These are phyloP conservation scores for Hypoxylon sp. DNA, from an alignment of 2,329 filamentous ascomycete genomes.

Conservation along the genomic window DNA sequence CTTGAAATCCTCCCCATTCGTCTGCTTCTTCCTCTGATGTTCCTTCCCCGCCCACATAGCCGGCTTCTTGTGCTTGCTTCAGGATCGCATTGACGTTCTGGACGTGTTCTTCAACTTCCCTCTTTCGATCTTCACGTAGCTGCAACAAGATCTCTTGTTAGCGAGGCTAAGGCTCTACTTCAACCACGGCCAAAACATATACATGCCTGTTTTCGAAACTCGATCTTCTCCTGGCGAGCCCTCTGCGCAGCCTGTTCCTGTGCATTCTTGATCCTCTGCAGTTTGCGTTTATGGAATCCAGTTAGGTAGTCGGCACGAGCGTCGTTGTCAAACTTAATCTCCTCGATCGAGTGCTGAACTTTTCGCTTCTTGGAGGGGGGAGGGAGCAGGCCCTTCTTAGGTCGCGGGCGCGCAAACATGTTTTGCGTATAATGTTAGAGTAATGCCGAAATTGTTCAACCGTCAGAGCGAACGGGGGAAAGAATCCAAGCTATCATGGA, in stretches of 20 bases:
- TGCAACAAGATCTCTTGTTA: slow-evolving; percentile 54
- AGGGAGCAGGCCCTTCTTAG: slow-evolving; percentile 68
- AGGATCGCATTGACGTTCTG: slow-evolving; percentile 79
- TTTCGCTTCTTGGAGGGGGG: slow-evolving; percentile 77
- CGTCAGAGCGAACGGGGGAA: background rate
- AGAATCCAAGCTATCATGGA: background rate
- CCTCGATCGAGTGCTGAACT: slow-evolving; percentile 71
- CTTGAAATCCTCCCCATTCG: slow-evolving; percentile 75
- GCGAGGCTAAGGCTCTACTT: background rate
- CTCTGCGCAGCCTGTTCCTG: slow-evolving; percentile 83
- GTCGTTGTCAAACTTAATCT: slow-evolving; percentile 85
- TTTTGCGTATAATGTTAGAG: background rate
- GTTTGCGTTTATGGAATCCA: slow-evolving; percentile 96
- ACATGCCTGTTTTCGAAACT: slow-evolving; percentile 79
- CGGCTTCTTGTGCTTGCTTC: slow-evolving; percentile 68
- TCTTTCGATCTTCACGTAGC: slow-evolving; percentile 85
- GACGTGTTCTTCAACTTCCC: slow-evolving; percentile 85
- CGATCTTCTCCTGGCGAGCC: slow-evolving; percentile 81
- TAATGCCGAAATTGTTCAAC: background rate
- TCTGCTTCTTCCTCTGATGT: slow-evolving; percentile 50
- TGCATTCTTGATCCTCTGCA: slow-evolving; percentile 84
- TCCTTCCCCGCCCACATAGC: slow-evolving; percentile 55
- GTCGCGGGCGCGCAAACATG: slow-evolving; percentile 69
- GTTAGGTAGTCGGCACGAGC: slow-evolving; percentile 90
- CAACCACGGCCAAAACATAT: background rate